phyloP scores from a whole-genome alignment of 768 basidiomycete species.

The Porpolomopsis calyptriformis region DNA sequence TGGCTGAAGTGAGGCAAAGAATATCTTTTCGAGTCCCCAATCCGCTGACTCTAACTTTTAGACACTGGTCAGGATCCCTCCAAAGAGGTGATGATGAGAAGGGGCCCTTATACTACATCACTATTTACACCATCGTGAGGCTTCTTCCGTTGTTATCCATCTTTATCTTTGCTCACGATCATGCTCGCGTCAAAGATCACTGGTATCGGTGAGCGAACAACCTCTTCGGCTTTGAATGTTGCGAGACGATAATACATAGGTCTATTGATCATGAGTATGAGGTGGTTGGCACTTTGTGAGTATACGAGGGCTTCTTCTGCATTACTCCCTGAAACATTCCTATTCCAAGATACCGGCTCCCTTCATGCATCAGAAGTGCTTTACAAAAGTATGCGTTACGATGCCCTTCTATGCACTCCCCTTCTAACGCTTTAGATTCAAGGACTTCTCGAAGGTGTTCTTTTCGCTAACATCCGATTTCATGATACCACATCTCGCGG shows the following conservation, averaged over 20 bases:
- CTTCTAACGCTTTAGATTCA: background rate
- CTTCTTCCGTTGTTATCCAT: conserved; percentile 16
- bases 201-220: conserved; percentile 23
- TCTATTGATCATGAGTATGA: conserved; percentile 41
- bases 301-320: conserved; percentile 5
- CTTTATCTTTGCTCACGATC: conserved; percentile 2
- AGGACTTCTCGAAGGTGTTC: conserved; percentile 64
- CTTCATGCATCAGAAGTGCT: conserved; percentile 70
- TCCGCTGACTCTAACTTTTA: conserved; percentile 14
- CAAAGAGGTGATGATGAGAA: conserved; percentile 28
- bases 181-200: conserved; percentile 18
- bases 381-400: conserved; percentile 45
- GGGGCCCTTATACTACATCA: conserved; percentile 51
- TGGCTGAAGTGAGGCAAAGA: conserved; percentile 44
- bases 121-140: conserved; percentile 60
- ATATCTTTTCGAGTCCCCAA: background rate
- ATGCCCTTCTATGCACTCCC: background rate
- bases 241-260: conserved; percentile 12
- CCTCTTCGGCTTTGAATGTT: background rate
- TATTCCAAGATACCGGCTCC: conserved; percentile 52
- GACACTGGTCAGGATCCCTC: conserved; percentile 47
- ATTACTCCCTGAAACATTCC: conserved; percentile 5
- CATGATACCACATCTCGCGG: conserved; percentile 88
- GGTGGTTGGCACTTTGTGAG: conserved; percentile 67
- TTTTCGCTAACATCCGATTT: conserved; percentile 86